A percentile compares a stretch with the other conserved stretches of the same genome.
Conservation (phyloP, 805 yeast species). For the Saccharomycopsis sp. region DNA sequence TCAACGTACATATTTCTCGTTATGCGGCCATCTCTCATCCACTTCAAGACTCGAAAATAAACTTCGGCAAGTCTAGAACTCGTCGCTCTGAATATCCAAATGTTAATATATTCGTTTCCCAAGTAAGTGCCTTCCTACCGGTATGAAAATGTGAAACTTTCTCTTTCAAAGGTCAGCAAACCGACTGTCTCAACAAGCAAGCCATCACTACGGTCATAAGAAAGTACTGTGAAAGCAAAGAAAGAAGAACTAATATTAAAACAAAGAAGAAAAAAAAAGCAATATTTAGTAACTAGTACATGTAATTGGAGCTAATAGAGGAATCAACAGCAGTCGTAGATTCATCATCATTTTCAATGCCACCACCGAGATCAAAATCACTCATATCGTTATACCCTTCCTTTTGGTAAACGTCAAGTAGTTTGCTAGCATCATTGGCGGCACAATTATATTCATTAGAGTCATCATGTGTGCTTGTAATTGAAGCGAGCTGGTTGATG, state of each 20-base stretch:
- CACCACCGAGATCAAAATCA: neutral
- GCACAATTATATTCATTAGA: neutral
- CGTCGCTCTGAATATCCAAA: neutral
- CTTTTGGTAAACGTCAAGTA: neutral
- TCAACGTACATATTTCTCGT: neutral
- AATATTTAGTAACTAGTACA: neutral
- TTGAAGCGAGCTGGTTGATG: neutral
- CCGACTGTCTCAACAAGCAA: no score
- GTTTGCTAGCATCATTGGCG: neutral
- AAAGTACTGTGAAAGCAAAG: neutral
- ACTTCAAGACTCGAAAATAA: neutral
- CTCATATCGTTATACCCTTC: neutral
- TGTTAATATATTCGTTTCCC: neutral
- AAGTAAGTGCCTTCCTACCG: neutral
- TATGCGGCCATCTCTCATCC: neutral
- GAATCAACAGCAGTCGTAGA: neutral
- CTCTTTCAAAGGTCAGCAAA: no score
- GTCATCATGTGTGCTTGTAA: neutral
- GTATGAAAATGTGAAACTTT: neutral
- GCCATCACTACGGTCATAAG: neutral
- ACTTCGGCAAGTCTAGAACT: neutral
- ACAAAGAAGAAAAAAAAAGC: neutral
- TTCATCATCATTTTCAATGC: neutral
- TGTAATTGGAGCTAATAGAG: neutral
- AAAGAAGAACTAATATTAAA: neutral